Percentiles rank a stretch among this genome's conserved stretches.
Evolutionary conservation across 345 rosid species (phyloP).

Genomic region (Dipteronia dyeriana): DNA sequence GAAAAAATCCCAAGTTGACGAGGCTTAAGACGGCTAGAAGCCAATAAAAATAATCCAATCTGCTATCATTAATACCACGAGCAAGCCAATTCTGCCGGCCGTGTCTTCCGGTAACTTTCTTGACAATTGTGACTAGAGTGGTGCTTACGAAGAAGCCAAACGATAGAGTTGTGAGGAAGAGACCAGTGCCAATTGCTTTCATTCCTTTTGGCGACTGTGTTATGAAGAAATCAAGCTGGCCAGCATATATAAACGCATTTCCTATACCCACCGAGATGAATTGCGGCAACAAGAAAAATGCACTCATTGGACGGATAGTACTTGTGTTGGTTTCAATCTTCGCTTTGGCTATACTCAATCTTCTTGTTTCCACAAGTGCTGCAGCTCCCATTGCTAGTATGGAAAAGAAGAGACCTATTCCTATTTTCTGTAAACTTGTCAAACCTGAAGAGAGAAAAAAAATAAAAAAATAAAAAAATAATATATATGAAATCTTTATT

Average conservation of each 20-base stretch:
- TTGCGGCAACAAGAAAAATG: conserved; percentile 25
- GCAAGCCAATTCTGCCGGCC: conserved; percentile 18
- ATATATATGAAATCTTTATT: no score
- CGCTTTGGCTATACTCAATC: neutral
- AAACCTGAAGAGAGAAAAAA: conserved; percentile 17
- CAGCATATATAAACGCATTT: conserved; percentile 15
- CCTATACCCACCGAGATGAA: conserved; percentile 20
- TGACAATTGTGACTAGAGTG: conserved; percentile 12
- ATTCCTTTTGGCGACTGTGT: conserved; percentile 21
- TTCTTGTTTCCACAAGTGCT: conserved; percentile 9
- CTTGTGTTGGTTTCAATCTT: neutral
- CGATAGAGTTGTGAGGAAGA: conserved; percentile 23
- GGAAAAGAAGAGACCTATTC: conserved; percentile 17
- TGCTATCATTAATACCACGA: conserved; percentile 14
- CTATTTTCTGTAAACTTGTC: conserved; percentile 21
- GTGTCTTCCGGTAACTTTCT: neutral
- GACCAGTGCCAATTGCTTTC: conserved; percentile 26
- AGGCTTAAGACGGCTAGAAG: conserved; percentile 14
- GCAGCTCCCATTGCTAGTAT: conserved; percentile 20
- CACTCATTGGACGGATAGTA: conserved; percentile 7
- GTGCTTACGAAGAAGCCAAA: conserved; percentile 19
- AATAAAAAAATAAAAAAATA: no score
- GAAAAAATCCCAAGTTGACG: conserved; percentile 9
- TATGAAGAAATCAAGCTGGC: conserved; percentile 34
- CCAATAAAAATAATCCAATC: conserved; percentile 20